These are phyloP conservation scores for Flaveria bidentis DNA, from an alignment of 129 eudicot genomes.

Conservation along the genomic window DNA sequence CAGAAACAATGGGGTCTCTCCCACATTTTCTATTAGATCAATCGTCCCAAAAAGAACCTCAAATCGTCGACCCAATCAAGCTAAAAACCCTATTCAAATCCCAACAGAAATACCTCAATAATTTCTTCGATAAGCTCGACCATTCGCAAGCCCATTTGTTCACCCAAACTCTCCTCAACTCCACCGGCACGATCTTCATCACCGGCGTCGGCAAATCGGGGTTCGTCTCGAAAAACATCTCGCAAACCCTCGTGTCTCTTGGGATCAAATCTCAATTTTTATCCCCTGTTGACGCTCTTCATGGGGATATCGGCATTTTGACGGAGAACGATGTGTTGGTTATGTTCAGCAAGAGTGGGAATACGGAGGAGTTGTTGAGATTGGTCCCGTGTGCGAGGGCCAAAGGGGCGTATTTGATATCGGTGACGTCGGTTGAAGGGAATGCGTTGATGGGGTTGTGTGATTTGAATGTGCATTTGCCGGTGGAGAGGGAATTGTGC, in stretches of 20 bases:
- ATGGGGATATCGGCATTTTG: slow-evolving; percentile 86
- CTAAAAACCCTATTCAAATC: slow-evolving; percentile 70
- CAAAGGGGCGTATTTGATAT: slow-evolving; percentile 77
- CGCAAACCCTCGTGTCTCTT: slow-evolving; percentile 88
- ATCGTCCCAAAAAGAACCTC: slow-evolving; percentile 26
- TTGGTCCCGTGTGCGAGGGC: slow-evolving; percentile 89
- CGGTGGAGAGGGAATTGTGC: slow-evolving; percentile 87
- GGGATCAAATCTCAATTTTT: slow-evolving; percentile 70
- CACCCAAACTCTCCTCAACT: slow-evolving; percentile 74
- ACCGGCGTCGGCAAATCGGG: slow-evolving; percentile 97
- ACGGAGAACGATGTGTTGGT: slow-evolving; percentile 51
- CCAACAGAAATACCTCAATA: slow-evolving; percentile 83
- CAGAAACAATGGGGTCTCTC: slow-evolving; percentile 50
- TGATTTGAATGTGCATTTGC: slow-evolving; percentile 91
- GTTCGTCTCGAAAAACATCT: slow-evolving; percentile 86
- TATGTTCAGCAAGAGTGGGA: slow-evolving; percentile 84
- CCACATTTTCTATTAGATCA: slow-evolving; percentile 29
- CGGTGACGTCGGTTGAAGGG: slow-evolving; percentile 66
- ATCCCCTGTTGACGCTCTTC: slow-evolving; percentile 86
- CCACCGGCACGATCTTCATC: slow-evolving; percentile 76
- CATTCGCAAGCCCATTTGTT: slow-evolving; percentile 66
- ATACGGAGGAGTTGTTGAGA: slow-evolving; percentile 67
- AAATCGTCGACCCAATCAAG: slow-evolving; percentile 41
- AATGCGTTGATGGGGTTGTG: slow-evolving; percentile 63
- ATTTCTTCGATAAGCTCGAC: slow-evolving; percentile 77